Evolutionary conservation across 1,139 yeast species (phyloP).

Genomic region (Blastobotrys capitulatus): DNA sequence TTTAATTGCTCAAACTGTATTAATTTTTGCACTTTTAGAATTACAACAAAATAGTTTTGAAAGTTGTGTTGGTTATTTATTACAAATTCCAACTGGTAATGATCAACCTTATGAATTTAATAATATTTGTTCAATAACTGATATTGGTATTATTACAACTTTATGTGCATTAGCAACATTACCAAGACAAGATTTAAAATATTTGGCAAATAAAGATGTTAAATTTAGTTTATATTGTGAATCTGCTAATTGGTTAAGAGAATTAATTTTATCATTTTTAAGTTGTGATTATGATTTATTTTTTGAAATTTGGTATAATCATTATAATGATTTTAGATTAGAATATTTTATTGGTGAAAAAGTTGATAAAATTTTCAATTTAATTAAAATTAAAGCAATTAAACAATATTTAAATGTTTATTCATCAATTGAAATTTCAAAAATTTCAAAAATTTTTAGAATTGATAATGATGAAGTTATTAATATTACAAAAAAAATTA

Average conservation of each 20-base stretch:
- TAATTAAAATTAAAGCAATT: constrained; percentile 20
- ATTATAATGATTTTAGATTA: constrained; percentile 17
- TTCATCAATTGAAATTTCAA: constrained; percentile 16
- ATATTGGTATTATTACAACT: constrained; percentile 21
- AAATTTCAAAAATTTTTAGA: constrained; percentile 14
- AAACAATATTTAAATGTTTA: constrained; percentile 22
- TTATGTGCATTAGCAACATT: constrained; percentile 25
- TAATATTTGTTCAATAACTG: constrained; percentile 8
- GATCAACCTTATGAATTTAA: not conserved
- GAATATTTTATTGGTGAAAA: constrained; percentile 19
- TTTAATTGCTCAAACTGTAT: too few relatives aligned
- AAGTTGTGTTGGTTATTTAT: constrained; percentile 8
- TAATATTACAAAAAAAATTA: constrained; percentile 10
- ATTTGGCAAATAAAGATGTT: constrained; percentile 40
- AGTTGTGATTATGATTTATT: constrained; percentile 16
- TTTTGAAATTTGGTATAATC: constrained; percentile 17
- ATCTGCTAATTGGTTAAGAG: constrained; percentile 15
- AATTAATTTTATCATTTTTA: constrained; percentile 16
- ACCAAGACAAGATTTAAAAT: constrained; percentile 22
- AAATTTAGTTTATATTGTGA: constrained; percentile 64
- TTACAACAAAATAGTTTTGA: not conserved
- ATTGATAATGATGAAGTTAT: not conserved
- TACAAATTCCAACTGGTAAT: constrained; percentile 8
- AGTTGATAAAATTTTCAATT: constrained; percentile 11
- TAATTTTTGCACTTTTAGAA: not conserved